phyloP scores from a whole-genome alignment of 306 rosid genomes.

The Dryas octopetala region DNA sequence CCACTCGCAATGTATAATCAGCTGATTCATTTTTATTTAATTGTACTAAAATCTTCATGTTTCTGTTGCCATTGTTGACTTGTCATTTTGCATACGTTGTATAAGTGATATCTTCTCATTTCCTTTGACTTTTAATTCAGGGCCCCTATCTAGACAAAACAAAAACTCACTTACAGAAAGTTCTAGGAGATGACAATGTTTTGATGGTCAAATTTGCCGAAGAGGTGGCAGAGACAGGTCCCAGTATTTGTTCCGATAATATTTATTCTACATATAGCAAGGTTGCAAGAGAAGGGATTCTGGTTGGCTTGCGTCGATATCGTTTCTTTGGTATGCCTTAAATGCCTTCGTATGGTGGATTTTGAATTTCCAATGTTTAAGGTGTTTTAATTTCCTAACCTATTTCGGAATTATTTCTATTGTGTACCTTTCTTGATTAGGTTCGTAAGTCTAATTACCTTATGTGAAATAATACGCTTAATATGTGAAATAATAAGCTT shows the following conservation, averaged over 20 bases:
- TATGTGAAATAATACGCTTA: no score
- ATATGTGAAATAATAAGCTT: not conserved
- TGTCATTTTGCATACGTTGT: not conserved
- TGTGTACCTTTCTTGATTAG: not conserved
- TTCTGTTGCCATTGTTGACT: not conserved
- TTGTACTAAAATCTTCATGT: not conserved
- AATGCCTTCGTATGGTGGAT: not conserved
- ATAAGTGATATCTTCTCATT: not conserved
- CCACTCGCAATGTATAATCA: not conserved
- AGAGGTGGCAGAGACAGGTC: not conserved
- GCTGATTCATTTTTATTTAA: not conserved
- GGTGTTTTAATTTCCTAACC: not conserved
- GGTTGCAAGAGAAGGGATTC: constrained; percentile 63
- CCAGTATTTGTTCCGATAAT: constrained; percentile 1
- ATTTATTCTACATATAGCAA: constrained; percentile 35
- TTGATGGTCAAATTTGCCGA: constrained; percentile 63
- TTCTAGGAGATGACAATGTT: constrained; percentile 69
- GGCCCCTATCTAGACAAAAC: constrained; percentile 54
- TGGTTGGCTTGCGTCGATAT: constrained; percentile 60
- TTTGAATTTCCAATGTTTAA: not conserved
- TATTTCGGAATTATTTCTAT: not conserved
- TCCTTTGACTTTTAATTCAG: constrained; percentile 30
- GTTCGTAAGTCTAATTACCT: no score
- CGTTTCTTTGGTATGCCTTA: constrained; percentile 60
- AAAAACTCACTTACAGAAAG: constrained; percentile 63